Evolutionary conservation across 2,329 filamentous ascomycete species (phyloP).

Genomic region (Neurospora crassa): DNA sequence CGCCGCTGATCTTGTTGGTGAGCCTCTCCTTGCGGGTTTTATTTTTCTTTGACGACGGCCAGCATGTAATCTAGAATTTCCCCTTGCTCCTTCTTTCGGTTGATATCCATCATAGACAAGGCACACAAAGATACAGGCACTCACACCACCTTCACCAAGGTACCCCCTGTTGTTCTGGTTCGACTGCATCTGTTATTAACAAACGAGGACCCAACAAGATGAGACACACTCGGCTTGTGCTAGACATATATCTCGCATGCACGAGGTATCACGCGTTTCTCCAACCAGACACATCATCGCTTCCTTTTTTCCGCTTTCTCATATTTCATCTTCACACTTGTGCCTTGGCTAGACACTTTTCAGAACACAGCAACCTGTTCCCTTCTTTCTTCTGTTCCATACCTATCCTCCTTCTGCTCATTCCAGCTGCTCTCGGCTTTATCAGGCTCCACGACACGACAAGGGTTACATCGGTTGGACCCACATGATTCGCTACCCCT

Average conservation of each 20-base stretch:
- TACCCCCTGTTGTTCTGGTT: background rate
- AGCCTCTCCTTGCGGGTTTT: background rate
- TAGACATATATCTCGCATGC: background rate
- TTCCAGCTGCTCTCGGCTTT: background rate
- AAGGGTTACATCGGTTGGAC: background rate
- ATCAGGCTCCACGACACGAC: background rate
- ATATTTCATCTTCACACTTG: background rate
- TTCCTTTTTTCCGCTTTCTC: background rate
- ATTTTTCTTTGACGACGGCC: background rate
- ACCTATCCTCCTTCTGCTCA: background rate
- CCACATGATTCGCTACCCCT: background rate
- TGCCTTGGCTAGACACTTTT: background rate
- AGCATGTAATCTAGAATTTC: background rate
- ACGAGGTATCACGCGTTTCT: background rate
- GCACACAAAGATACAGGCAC: background rate
- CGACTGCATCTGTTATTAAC: background rate
- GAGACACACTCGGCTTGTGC: background rate
- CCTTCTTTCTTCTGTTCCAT: background rate
- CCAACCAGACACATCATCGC: background rate
- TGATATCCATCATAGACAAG: background rate
- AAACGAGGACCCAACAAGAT: background rate
- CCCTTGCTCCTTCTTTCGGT: background rate
- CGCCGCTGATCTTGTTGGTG: background rate
- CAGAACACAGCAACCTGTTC: background rate
- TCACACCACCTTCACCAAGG: background rate